phyloP scores from a whole-genome alignment of 2,329 filamentous ascomycete genomes.

The Blastomyces parvus region DNA sequence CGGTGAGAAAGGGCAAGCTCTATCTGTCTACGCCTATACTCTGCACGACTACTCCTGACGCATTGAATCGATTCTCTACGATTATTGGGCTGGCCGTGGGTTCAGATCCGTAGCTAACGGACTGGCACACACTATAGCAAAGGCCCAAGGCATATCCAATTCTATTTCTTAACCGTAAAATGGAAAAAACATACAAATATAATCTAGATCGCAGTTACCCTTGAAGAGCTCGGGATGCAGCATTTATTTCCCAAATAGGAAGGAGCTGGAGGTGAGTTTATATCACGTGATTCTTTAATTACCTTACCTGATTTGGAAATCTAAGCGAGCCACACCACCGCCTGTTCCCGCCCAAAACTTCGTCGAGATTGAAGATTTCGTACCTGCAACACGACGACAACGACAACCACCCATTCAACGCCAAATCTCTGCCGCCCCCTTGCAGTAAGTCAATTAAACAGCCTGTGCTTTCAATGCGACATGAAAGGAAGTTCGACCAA shows the following conservation, averaged over 20 bases:
- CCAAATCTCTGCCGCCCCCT: constrained; percentile 24
- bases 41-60: neutral
- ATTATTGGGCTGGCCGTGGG: neutral
- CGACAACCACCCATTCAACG: constrained; percentile 28
- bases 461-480: neutral
- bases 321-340: constrained; percentile 30
- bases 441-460: constrained; percentile 26
- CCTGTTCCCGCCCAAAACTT: constrained; percentile 2
- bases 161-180: neutral
- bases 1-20: neutral
- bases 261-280: neutral
- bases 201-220: neutral
- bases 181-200: neutral
- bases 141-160: neutral
- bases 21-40: neutral
- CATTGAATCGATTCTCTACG: neutral
- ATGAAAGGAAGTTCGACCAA: neutral
- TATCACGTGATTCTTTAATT: neutral
- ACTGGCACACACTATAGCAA: too few relatives aligned
- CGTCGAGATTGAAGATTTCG: constrained; percentile 23
- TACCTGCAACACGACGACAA: constrained; percentile 12
- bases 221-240: neutral
- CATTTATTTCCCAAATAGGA: neutral
- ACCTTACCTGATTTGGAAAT: neutral
- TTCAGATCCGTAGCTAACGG: neutral